These are phyloP conservation scores for Dillenia turbinata DNA, from an alignment of 164 flowering plant species.

Conservation along the genomic window DNA sequence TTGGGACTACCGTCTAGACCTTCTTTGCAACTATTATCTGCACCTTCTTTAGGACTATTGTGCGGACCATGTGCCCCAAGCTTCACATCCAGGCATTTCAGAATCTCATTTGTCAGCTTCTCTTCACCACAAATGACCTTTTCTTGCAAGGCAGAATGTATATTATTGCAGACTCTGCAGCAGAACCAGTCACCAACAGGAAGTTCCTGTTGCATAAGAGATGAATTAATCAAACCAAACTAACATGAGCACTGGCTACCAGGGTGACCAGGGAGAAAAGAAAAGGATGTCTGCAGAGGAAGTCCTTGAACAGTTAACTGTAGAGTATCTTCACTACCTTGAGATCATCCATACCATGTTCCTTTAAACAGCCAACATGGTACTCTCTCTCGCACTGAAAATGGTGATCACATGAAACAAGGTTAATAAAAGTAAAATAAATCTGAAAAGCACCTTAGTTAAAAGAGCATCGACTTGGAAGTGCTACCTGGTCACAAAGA, in stretches of 20 bases:
- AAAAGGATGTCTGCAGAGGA: neutral
- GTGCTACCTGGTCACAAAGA: constrained; percentile 87
- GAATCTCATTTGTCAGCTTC: constrained; percentile 45
- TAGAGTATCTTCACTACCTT: constrained; percentile 34
- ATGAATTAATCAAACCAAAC: no score
- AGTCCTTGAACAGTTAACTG: no score
- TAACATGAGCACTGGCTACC: no score
- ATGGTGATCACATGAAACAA: neutral
- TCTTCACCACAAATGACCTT: constrained; percentile 43
- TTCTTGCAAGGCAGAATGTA: constrained; percentile 49
- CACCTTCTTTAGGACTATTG: neutral
- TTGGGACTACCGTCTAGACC: constrained; percentile 9
- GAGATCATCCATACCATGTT: constrained; percentile 54
- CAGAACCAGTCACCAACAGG: constrained; percentile 95
- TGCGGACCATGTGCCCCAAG: constrained; percentile 19
- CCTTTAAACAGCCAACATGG: constrained; percentile 87
- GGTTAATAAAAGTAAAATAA: neutral
- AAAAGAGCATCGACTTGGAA: neutral
- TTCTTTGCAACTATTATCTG: neutral
- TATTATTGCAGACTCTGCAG: constrained; percentile 44
- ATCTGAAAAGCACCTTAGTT: neutral
- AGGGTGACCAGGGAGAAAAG: neutral
- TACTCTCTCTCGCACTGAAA: constrained; percentile 85
- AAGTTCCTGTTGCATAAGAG: constrained; percentile 52
- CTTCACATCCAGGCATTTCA: constrained; percentile 42